Percentiles rank a stretch among this genome's conserved stretches.
phyloP scores from a whole-genome alignment of 495 filamentous ascomycete species.

The Lineolata rhizophorae region DNA sequence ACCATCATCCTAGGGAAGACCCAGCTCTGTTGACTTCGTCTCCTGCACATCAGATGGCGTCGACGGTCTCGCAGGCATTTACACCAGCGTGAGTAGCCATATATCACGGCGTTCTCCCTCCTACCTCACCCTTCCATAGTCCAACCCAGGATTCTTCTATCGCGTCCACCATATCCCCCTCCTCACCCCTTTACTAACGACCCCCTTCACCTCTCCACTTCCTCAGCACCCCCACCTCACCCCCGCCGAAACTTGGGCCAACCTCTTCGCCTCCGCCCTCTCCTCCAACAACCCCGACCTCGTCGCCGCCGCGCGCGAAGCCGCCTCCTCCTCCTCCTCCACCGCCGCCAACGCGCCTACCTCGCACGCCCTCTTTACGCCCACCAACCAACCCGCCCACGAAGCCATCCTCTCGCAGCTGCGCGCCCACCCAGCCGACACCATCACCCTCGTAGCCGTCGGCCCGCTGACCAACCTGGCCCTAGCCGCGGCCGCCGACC shows the following conservation, averaged over 20 bases:
- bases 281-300: constrained; percentile 25
- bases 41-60: constrained; percentile 72
- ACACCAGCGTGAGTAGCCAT: constrained; percentile 49
- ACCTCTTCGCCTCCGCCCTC: too few relatives aligned
- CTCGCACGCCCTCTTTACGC: constrained; percentile 35
- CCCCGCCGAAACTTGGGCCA: constrained; percentile 64
- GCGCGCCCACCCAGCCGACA: constrained; percentile 52
- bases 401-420: constrained; percentile 71
- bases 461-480: constrained; percentile 87
- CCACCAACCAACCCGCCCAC: constrained; percentile 49
- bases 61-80: constrained; percentile 84
- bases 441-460: constrained; percentile 71
- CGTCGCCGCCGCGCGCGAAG: constrained; percentile 16
- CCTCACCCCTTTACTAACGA: too few relatives aligned
- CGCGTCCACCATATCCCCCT: too few relatives aligned
- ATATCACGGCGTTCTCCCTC: too few relatives aligned
- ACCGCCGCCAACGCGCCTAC: constrained; percentile 45
- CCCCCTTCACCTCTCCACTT: too few relatives aligned
- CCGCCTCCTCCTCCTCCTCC: constrained; percentile 13
- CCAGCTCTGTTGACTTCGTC: too few relatives aligned
- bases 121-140: too few relatives aligned
- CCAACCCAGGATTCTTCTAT: too few relatives aligned
- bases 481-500: constrained; percentile 62
- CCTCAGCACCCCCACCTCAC: constrained; percentile 80
- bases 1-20: too few relatives aligned